Conservation (phyloP, 352 stramenopile species). For the Phytophthora ramorum region DNA sequence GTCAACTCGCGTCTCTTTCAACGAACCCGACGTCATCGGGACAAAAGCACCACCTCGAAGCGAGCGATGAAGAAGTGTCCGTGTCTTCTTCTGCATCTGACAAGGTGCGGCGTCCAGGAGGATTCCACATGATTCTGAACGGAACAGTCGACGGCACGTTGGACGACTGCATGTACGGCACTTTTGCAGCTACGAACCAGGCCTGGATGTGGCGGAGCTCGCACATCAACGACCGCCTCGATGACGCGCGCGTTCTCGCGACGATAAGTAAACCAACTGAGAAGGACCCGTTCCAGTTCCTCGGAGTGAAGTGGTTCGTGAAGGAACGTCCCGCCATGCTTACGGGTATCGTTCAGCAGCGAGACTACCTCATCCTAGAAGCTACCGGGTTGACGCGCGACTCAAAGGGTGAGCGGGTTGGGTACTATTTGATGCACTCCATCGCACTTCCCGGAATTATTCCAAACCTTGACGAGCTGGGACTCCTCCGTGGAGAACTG, state of each 20-base stretch:
- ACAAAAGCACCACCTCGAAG: neutral
- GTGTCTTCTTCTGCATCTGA: slow-evolving; percentile 11
- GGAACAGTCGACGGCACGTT: slow-evolving; percentile 56
- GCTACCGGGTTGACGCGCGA: slow-evolving; percentile 26
- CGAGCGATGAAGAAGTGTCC: slow-evolving; percentile 7
- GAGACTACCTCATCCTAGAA: slow-evolving; percentile 49
- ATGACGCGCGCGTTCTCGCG: slow-evolving; percentile 43
- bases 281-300: slow-evolving; percentile 52
- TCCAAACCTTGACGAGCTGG: slow-evolving; percentile 34
- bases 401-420: slow-evolving; percentile 36
- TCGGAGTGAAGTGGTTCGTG: slow-evolving; percentile 62
- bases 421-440: slow-evolving; percentile 52
- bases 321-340: slow-evolving; percentile 41
- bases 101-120: slow-evolving; percentile 26
- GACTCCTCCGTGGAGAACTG: slow-evolving; percentile 42
- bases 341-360: slow-evolving; percentile 40
- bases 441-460: slow-evolving; percentile 33
- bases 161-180: slow-evolving; percentile 60
- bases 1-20: neutral
- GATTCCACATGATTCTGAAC: slow-evolving; percentile 50
- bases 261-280: slow-evolving; percentile 39
- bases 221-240: slow-evolving; percentile 57
- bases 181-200: slow-evolving; percentile 48
- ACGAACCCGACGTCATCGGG: neutral
- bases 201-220: slow-evolving; percentile 53